Evolutionary conservation across 176 grass and related monocot genomes (phyloP), one percentile per base, ranked within the genome.

Genomic region (Juncus inflexus): DNA sequence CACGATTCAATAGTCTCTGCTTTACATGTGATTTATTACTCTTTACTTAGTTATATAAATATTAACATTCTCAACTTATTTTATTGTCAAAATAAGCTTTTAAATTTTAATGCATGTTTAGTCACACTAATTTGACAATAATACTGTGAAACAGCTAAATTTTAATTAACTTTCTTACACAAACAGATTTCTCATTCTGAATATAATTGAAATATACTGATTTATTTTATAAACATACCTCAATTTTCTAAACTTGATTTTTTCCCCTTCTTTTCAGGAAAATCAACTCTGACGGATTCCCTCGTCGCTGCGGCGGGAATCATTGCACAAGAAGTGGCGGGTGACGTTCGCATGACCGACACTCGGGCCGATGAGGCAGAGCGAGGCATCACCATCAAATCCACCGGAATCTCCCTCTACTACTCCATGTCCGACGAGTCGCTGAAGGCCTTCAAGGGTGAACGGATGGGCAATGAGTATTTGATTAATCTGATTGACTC

Each of bases 281-380:
- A 89, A 61, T 89, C 86, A 45, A 89, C 86, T 0, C 74, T 89
- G 38, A 89, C 86, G 5, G 86, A 89, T 66, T 89, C 81, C 42
- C 81, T 89, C 50, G 86, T 84, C 41, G 81, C 74, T 50, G 86
- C 86, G 69, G 83, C 76, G 70, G 83, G 79, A 13, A 90, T 90
- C 74, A 86, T 90, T 52, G 76, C 87, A 42, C 83, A 86, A 65
- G 87, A 90, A 69, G 83, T 86, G 67, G 87, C 87, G 42, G 87
- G 87, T 37, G 83, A 86, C 77, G 87, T 86, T 12, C 63, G 87
- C 28, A 90, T 90, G 83, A 90, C 82, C 70, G 87, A 86, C 61
- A 90, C 79, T 15, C 67, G 72, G 35, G 50, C 66, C 9, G 45
- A 70, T 3, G 66, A 70, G 37, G 66, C 66, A n/a, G 50, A 70